phyloP scores from a whole-genome alignment of 2,329 filamentous ascomycete genomes.

The Pseudogymnoascus sp. region DNA sequence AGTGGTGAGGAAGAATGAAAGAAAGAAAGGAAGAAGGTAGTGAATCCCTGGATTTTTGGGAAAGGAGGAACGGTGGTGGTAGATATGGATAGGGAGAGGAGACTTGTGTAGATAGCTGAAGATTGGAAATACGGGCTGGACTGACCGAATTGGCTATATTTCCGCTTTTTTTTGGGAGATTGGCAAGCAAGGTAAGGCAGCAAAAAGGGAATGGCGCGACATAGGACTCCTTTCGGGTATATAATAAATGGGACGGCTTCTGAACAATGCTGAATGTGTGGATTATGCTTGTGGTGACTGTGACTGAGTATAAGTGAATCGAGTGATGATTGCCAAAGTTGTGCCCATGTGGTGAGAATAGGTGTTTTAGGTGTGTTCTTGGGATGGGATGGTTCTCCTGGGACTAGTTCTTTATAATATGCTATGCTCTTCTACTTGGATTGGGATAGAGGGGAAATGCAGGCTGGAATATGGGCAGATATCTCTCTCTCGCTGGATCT shows the following conservation, averaged over 20 bases:
- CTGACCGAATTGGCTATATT: not conserved
- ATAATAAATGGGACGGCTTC: not conserved
- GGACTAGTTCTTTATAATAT: not conserved
- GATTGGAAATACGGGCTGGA: not conserved
- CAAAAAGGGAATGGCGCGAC: constrained; percentile 2
- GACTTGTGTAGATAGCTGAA: not conserved
- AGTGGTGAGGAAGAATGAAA: not conserved
- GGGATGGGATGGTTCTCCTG: too few relatives aligned
- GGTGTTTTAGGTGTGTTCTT: too few relatives aligned
- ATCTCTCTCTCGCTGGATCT: not conserved
- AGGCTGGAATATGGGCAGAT: not conserved
- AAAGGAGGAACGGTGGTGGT: not conserved
- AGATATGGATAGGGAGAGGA: not conserved
- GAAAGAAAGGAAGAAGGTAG: not conserved
- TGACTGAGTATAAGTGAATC: too few relatives aligned
- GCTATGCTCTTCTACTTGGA: not conserved
- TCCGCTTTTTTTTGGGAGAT: not conserved
- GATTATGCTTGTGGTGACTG: too few relatives aligned
- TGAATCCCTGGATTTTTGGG: not conserved
- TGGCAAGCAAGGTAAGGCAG: not conserved
- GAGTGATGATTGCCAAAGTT: not conserved
- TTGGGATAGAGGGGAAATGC: not conserved
- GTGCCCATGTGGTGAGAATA: not conserved
- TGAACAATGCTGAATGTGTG: not conserved
- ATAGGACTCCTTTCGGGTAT: constrained; percentile 5